Evolutionary conservation across 345 rosid genomes (phyloP), one percentile per base, ranked within the genome.

Genomic region (Erucastrum elatum): DNA sequence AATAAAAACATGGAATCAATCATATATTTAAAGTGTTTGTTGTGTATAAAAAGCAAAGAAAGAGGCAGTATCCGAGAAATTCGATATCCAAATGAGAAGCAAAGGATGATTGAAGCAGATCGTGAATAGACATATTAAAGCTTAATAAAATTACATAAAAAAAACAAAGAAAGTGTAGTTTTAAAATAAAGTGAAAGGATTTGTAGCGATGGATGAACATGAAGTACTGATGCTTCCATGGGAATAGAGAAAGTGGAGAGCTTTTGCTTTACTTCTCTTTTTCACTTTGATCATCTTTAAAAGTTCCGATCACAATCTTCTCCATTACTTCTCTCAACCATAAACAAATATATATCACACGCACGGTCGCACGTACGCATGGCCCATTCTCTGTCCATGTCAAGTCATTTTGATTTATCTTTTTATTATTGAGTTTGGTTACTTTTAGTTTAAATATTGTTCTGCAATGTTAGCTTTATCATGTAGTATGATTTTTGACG

Each of bases 191-290:
- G 83, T 70, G 59, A 80, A 25, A 33, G 49, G 71, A 1, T n/a
- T 35, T 16, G 82, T 73, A 49, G 51, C 27, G 78, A 74, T 74
- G 66, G 78, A 79, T 78, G 82, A 79, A 79, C 78, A 79, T 79
- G 68, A 75, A 75, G 82, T 68, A 74, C 16, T 74, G 78, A 74
- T 79, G 78, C 77, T 73, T 80, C 83, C 79, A 70, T 75, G 79
- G 80, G 76, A 80, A 70, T 64, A 75, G 79, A 75, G 79, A 80
- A 80, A 80, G 83, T 70, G 49, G 53, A 53, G 79, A 75, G 72
- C 83, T 80, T 80, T 80, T 80, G 76, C 83, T 80, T 80, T 80
- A 69, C 79, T 75, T 80, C 83, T 70, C 72, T 75, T 70, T 80
- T 75, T 39, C 79, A 80, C 83, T 80, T 80, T 80, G 79, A 80